These are phyloP conservation scores for Helicocarpus griseus DNA, from an alignment of 2,329 filamentous ascomycete genomes.

Conservation along the genomic window DNA sequence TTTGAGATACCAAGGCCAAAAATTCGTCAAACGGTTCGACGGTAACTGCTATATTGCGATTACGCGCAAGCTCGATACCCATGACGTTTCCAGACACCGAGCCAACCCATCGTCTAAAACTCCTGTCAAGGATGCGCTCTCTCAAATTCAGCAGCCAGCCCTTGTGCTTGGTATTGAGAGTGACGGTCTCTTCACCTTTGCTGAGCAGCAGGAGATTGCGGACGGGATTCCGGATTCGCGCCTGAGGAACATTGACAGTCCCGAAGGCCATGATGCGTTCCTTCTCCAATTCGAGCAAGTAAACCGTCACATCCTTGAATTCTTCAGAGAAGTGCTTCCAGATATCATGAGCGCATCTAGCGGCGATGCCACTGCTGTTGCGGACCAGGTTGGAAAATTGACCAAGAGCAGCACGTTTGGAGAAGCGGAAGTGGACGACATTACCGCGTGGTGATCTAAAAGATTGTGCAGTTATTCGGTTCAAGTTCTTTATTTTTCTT, in stretches of 20 bases:
- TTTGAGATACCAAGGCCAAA: conserved; percentile 87
- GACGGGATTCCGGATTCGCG: conserved; percentile 66
- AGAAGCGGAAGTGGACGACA: conserved; percentile 91
- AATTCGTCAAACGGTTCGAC: conserved; percentile 95
- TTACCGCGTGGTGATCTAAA: conserved; percentile 75
- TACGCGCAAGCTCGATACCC: conserved; percentile 93
- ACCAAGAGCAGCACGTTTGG: conserved; percentile 89
- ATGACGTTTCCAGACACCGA: conserved; percentile 80
- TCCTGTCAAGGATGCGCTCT: conserved; percentile 63
- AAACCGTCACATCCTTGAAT: conserved; percentile 74
- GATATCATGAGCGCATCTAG: conserved; percentile 71
- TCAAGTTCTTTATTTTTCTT: not conserved
- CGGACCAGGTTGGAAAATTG: conserved; percentile 50
- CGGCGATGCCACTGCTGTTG: conserved; percentile 36
- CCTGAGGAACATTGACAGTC: conserved; percentile 80
- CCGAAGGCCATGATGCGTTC: conserved; percentile 94
- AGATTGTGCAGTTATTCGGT: too few relatives aligned
- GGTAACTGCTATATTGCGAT: conserved; percentile 99
- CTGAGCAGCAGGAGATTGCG: conserved; percentile 88
- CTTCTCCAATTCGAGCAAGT: conserved; percentile 95
- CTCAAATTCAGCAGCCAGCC: conserved; percentile 75
- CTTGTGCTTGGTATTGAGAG: conserved; percentile 90
- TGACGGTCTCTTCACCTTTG: conserved; percentile 93
- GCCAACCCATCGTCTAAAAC: conserved; percentile 30
- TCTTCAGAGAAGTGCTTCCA: conserved; percentile 71